Base-by-base conservation (phyloP, 2,329 filamentous ascomycete genomes). In the Beauveria sp. region DNA sequence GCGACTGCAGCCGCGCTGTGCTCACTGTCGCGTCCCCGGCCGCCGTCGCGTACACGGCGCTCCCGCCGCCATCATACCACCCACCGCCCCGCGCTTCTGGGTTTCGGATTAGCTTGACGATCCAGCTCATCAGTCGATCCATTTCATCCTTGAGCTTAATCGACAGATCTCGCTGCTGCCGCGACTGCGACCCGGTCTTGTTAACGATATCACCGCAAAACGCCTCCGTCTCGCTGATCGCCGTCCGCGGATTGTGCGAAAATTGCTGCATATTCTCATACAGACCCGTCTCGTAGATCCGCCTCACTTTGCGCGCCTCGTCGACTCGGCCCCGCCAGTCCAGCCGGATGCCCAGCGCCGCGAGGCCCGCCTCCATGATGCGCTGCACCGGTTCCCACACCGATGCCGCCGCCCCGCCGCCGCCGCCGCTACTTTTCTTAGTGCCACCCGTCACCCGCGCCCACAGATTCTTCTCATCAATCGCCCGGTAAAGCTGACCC, bases 391-490 rank as follows among this genome's bases (percentile, higher is more conserved):
- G 1, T 65, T 67, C 8, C 64, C 45, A 75, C 77, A 81, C 9
- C 73, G 63, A 4, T 16, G 22, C 22, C 45, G 24, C 8, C 31
- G 31, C 22, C 26, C 18, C 48, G 48, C 24, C 48, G 26, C 24
- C 16, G 22, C 48, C 18, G 43, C 43, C 12, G 18, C 18, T 43
- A 18, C 43, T 22, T 64, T 1, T 62, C 16, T 40, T 31, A n/a
- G 28, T 3, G 65, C 60, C 62, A 67, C 49, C 64, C 26, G 48
- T 50, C 48, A 34, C 48, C 48, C 26, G 48, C 48, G 48, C 48
- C 77, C 87, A 88, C 49, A 93, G 88, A 58, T 81, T 79, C 51
- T 79, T 78, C 71, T 95, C 90, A 66, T 96, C 85, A 12, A 96
- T 86, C 0, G 80, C 82, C 1, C 89, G 84, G 69, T 89, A 95